Evolutionary conservation across 2,329 filamentous ascomycete species (phyloP).

Genomic region (Penicillium sp.): DNA sequence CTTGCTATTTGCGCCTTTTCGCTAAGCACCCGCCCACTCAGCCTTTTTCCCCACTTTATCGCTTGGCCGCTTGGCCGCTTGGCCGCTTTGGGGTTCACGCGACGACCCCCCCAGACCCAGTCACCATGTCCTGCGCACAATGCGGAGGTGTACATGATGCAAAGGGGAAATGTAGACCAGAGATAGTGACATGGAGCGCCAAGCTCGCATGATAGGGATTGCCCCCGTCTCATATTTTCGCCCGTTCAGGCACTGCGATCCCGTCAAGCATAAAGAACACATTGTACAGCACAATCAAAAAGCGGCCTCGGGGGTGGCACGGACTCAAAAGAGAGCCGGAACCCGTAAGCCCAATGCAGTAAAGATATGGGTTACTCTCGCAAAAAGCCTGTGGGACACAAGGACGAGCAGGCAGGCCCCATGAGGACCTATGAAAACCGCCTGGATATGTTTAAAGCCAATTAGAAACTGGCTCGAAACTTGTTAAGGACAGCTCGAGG

Average conservation of each 20-base stretch:
- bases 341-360: constrained; percentile 17
- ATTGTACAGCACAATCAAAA: background rate
- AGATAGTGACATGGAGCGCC: background rate
- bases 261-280: constrained; percentile 2
- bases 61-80: constrained; percentile 8
- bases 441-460: background rate
- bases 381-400: constrained; percentile 2
- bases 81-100: constrained; percentile 2
- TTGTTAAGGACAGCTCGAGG: constrained; percentile 1
- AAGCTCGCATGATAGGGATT: background rate
- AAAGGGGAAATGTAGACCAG: background rate
- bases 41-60: constrained; percentile 7
- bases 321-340: constrained; percentile 5
- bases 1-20: constrained; percentile 6
- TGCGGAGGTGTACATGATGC: constrained; percentile 11
- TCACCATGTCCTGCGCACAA: constrained; percentile 10
- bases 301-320: background rate
- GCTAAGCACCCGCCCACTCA: constrained; percentile 12
- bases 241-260: constrained; percentile 10
- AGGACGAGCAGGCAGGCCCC: background rate
- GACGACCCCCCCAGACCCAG: constrained; percentile 4
- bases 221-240: background rate
- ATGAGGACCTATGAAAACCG: background rate
- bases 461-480: constrained; percentile 1
- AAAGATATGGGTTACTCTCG: constrained; percentile 8